Evolutionary conservation across 208 protist species (phyloP).

Genomic region (Acanthamoeba lugdunensis): DNA sequence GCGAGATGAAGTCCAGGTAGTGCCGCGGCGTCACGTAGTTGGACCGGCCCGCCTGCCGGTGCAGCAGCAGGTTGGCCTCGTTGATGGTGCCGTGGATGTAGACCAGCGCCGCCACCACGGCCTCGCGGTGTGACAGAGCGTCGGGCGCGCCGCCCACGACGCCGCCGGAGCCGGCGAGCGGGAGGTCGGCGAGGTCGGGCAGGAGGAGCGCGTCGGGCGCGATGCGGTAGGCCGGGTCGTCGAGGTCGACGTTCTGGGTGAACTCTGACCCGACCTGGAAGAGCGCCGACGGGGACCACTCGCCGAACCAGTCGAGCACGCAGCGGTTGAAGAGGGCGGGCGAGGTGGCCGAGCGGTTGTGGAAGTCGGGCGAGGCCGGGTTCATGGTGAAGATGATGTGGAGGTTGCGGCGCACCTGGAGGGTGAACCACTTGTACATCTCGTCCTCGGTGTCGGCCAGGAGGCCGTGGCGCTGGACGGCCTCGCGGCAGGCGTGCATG

Average conservation of each 20-base stretch:
- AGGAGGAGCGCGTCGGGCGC: slow-evolving; percentile 67
- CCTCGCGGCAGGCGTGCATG: slow-evolving; percentile 90
- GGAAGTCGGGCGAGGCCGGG: slow-evolving; percentile 95
- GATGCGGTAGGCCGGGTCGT: slow-evolving; percentile 80
- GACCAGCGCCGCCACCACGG: slow-evolving; percentile 92
- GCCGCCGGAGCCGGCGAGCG: not conserved
- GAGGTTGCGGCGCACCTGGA: slow-evolving; percentile 95
- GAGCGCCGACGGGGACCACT: slow-evolving; percentile 95
- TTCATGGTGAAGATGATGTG: slow-evolving; percentile 99
- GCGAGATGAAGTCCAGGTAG: slow-evolving; percentile 96
- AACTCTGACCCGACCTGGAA: slow-evolving; percentile 91
- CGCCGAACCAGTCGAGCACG: slow-evolving; percentile 99
- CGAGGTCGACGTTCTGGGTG: slow-evolving; percentile 92
- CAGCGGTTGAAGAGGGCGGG: slow-evolving; percentile 99
- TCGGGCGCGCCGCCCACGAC: not conserved
- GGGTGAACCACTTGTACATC: slow-evolving; percentile 91
- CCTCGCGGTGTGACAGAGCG: slow-evolving; percentile 80
- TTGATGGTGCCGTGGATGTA: slow-evolving; percentile 93
- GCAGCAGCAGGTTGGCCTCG: slow-evolving; percentile 89
- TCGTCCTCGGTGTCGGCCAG: slow-evolving; percentile 78
- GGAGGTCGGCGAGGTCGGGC: not conserved
- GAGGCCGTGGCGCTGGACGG: slow-evolving; percentile 79
- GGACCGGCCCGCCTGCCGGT: slow-evolving; percentile 46
- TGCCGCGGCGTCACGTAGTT: slow-evolving; percentile 96
- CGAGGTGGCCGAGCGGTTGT: slow-evolving; percentile 94